Conservation (phyloP, 495 filamentous ascomycete species). For the Penicillium ochrochloron region DNA sequence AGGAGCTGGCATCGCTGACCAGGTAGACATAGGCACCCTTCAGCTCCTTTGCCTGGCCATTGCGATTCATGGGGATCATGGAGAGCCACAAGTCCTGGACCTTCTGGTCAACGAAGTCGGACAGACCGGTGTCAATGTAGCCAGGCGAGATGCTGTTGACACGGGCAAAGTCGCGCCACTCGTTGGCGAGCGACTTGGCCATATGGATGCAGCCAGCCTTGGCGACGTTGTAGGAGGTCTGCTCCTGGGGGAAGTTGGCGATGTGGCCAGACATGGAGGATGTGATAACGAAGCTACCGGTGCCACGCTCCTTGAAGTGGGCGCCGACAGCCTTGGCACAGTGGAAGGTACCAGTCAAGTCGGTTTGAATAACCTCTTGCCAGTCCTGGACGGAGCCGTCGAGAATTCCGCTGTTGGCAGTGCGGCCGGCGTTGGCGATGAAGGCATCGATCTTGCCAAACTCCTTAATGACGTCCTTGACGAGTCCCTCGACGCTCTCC, state of each 20-base stretch:
- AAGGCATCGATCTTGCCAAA: slow-evolving; percentile 70
- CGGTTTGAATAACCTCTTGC: slow-evolving; percentile 69
- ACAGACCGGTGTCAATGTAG: slow-evolving; percentile 80
- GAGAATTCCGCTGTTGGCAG: slow-evolving; percentile 63
- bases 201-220: slow-evolving; percentile 66
- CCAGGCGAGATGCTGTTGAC: slow-evolving; percentile 77
- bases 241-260: slow-evolving; percentile 78
- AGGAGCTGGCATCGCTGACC: slow-evolving; percentile 74
- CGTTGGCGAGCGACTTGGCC: slow-evolving; percentile 67
- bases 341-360: slow-evolving; percentile 68
- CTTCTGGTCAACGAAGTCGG: slow-evolving; percentile 73
- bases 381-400: slow-evolving; percentile 68
- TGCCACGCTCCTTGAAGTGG: slow-evolving; percentile 65
- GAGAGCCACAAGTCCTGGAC: slow-evolving; percentile 69
- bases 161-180: slow-evolving; percentile 78
- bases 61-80: slow-evolving; percentile 78
- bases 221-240: slow-evolving; percentile 80
- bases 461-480: slow-evolving; percentile 59
- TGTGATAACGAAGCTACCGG: slow-evolving; percentile 66
- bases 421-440: slow-evolving; percentile 71
- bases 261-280: slow-evolving; percentile 73
- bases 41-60: slow-evolving; percentile 78
- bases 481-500: slow-evolving; percentile 54
- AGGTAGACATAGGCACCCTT: slow-evolving; percentile 86
- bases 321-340: slow-evolving; percentile 69